Percentiles rank a stretch among this genome's conserved stretches.
phyloP scores from a whole-genome alignment of 225 moss, liverwort and hornwort species.

The Neckera pumila region DNA sequence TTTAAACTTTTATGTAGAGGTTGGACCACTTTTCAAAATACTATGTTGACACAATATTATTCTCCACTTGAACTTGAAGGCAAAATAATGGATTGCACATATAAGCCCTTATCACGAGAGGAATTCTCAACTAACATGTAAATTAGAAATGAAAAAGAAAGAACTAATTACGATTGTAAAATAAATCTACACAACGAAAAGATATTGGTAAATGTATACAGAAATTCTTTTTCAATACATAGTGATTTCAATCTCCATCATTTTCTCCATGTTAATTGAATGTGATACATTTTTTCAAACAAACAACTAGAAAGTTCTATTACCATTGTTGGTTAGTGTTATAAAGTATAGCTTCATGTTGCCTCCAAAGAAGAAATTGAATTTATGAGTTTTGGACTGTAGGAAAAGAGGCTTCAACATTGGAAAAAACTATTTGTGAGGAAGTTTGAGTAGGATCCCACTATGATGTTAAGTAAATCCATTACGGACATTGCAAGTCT shows the following conservation, averaged over 20 bases:
- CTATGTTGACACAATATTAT: fast-evolving
- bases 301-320: background rate
- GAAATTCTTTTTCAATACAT: background rate
- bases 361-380: background rate
- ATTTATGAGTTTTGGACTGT: background rate
- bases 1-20: no score
- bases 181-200: background rate
- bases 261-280: background rate
- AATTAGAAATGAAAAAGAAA: background rate
- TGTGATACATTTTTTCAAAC: no score
- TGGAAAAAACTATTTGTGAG: background rate
- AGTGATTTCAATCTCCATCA: background rate
- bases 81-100: no score
- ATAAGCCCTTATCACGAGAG: no score
- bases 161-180: background rate
- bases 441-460: no score
- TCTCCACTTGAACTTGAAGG: background rate
- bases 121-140: background rate
- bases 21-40: background rate
- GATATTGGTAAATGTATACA: fast-evolving
- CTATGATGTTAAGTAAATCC: background rate
- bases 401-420: background rate
- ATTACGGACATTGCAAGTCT: background rate
- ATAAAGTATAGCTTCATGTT: background rate
- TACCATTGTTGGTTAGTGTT: background rate